phyloP scores from a whole-genome alignment of 208 protist species.

The Leptomonas pyrrhocoris region DNA sequence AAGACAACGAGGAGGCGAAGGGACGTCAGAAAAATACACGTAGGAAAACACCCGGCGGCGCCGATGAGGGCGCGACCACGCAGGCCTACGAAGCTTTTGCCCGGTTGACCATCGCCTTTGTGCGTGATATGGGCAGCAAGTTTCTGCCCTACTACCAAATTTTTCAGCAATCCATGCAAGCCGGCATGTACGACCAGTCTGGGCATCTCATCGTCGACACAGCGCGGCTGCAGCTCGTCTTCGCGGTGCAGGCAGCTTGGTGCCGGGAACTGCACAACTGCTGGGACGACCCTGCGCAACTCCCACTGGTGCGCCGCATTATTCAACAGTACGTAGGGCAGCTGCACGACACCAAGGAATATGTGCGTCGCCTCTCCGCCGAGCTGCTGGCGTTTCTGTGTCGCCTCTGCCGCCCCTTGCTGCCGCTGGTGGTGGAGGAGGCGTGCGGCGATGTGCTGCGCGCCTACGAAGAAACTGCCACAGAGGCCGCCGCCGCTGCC shows the following conservation, averaged over 20 bases:
- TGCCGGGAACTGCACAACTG: constrained; percentile 77
- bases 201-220: constrained; percentile 73
- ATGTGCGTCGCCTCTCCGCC: constrained; percentile 82
- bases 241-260: constrained; percentile 83
- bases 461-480: constrained; percentile 37
- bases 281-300: constrained; percentile 44
- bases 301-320: constrained; percentile 43
- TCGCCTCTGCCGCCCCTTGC: constrained; percentile 51
- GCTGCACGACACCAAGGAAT: constrained; percentile 81
- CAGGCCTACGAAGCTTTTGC: constrained; percentile 87
- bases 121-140: constrained; percentile 69
- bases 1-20: background rate
- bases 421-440: constrained; percentile 66
- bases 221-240: constrained; percentile 80
- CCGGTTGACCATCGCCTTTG: constrained; percentile 83
- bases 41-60: constrained; percentile 7
- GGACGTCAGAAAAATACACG: constrained; percentile 5
- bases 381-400: constrained; percentile 82
- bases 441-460: constrained; percentile 49
- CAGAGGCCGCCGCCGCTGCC: background rate
- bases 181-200: constrained; percentile 73
- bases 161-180: constrained; percentile 83
- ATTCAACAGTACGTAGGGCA: constrained; percentile 71
- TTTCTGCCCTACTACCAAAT: constrained; percentile 86
- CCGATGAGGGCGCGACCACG: constrained; percentile 24